These are phyloP conservation scores for Eimeria maxima DNA, from an alignment of 169 alveolate species.

Conservation along the genomic window DNA sequence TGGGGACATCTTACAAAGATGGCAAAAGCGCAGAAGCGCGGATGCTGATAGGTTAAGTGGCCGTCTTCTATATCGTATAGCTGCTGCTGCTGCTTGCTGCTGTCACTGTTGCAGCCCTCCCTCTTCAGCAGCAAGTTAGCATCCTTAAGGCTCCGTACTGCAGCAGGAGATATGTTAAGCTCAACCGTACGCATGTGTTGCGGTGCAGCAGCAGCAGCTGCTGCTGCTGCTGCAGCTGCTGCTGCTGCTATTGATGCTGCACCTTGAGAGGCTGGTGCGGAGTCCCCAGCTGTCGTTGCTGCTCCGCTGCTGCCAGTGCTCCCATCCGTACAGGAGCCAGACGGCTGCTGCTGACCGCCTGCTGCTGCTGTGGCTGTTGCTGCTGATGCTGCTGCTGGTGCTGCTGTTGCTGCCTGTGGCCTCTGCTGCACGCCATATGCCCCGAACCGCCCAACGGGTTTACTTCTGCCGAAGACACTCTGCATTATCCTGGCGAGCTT, in stretches of 20 bases:
- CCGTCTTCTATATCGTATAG: constrained; percentile 76
- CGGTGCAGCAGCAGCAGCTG: neutral
- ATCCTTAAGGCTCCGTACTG: constrained; percentile 68
- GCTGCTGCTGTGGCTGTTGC: constrained; percentile 29
- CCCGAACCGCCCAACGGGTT: constrained; percentile 77
- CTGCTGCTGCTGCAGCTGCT: neutral
- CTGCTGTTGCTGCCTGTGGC: constrained; percentile 29
- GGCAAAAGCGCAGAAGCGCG: constrained; percentile 72
- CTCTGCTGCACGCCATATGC: neutral
- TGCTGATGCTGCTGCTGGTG: constrained; percentile 14
- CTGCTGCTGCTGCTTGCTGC: constrained; percentile 29
- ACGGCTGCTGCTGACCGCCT: neutral
- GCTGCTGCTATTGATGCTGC: neutral
- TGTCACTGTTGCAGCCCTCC: constrained; percentile 66
- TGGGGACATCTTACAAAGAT: constrained; percentile 19
- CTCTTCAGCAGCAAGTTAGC: constrained; percentile 65
- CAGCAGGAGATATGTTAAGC: constrained; percentile 54
- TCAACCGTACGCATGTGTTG: neutral
- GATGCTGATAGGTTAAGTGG: constrained; percentile 77
- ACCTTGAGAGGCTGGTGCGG: neutral
- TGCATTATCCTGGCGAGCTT: constrained; percentile 58
- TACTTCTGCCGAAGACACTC: constrained; percentile 58
- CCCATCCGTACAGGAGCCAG: neutral
- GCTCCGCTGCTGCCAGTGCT: too few species aligned
- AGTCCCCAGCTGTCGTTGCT: neutral